Conservation (phyloP, 768 basidiomycete species). For the Agaricus bisporus region DNA sequence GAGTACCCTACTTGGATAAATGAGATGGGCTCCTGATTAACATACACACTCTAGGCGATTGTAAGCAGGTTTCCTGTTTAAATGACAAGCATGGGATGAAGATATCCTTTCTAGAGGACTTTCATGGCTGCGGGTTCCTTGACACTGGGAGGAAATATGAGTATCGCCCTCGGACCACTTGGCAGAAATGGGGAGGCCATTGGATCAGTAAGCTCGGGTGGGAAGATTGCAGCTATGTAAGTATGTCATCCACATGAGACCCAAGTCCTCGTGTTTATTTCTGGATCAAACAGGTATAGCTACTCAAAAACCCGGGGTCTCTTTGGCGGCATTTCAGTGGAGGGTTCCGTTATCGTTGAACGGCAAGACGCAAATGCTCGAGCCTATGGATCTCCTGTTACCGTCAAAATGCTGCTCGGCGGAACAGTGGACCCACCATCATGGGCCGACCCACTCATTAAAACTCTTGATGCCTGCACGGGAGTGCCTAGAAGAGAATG, state of each 20-base stretch:
- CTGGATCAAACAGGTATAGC: constrained; percentile 55
- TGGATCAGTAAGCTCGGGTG: constrained; percentile 77
- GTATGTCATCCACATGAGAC: constrained; percentile 6
- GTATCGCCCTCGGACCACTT: constrained; percentile 84
- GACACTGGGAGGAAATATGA: constrained; percentile 87
- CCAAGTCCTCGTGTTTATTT: background rate
- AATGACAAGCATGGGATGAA: background rate
- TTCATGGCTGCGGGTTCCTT: constrained; percentile 96
- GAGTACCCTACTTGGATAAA: constrained; percentile 19
- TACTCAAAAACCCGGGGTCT: constrained; percentile 91
- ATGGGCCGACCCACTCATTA: constrained; percentile 75
- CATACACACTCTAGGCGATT: constrained; percentile 41
- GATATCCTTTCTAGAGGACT: constrained; percentile 39
- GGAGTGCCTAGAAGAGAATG: constrained; percentile 67
- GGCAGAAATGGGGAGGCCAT: constrained; percentile 93
- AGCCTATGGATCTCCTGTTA: constrained; percentile 73
- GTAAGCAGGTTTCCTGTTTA: constrained; percentile 33
- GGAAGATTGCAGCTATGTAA: constrained; percentile 89
- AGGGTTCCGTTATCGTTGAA: constrained; percentile 90
- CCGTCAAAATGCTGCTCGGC: constrained; percentile 73
- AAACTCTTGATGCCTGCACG: constrained; percentile 67
- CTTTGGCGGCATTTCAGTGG: constrained; percentile 86
- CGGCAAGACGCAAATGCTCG: constrained; percentile 87
- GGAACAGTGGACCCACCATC: constrained; percentile 68
- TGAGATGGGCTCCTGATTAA: constrained; percentile 1